These are phyloP conservation scores for Ophiostoma novo-ulmi DNA, from an alignment of 2,329 filamentous ascomycete species.

Conservation along the genomic window DNA sequence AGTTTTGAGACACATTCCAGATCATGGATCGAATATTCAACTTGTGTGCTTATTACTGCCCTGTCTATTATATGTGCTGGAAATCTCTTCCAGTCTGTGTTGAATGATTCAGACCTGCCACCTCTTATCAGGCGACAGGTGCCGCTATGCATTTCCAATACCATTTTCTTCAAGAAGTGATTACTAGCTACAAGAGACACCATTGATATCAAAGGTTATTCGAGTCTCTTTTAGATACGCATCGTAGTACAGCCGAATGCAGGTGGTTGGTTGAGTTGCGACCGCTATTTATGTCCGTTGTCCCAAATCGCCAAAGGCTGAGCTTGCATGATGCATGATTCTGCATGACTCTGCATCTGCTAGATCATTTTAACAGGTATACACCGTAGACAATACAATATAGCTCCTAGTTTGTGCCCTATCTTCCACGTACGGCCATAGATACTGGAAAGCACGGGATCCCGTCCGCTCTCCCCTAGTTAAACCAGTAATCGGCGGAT, in stretches of 20 bases:
- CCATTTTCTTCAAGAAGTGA: too few relatives aligned
- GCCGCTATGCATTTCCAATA: too few relatives aligned
- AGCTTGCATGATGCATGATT: neutral
- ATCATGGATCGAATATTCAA: too few relatives aligned
- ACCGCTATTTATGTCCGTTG: neutral
- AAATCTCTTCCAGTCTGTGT: too few relatives aligned
- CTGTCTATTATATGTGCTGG: too few relatives aligned
- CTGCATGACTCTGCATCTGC: neutral
- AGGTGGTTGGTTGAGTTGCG: neutral
- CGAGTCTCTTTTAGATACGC: neutral
- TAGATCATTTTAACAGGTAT: neutral
- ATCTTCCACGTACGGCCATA: neutral
- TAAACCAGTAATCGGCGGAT: slow-evolving; percentile 4
- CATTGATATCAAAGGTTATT: neutral
- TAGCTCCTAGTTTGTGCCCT: neutral
- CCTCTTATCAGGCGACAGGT: too few relatives aligned
- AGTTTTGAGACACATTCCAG: too few relatives aligned
- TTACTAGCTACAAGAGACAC: too few relatives aligned
- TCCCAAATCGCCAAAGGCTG: neutral
- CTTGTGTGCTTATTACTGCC: too few relatives aligned
- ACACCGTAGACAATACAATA: neutral
- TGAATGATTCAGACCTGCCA: too few relatives aligned
- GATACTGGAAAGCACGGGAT: slow-evolving; percentile 7
- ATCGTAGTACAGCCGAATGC: neutral
- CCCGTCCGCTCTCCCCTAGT: slow-evolving; percentile 9